Evolutionary conservation across 2,329 filamentous ascomycete genomes (phyloP).

Genomic region (Fusarium nygamai): DNA sequence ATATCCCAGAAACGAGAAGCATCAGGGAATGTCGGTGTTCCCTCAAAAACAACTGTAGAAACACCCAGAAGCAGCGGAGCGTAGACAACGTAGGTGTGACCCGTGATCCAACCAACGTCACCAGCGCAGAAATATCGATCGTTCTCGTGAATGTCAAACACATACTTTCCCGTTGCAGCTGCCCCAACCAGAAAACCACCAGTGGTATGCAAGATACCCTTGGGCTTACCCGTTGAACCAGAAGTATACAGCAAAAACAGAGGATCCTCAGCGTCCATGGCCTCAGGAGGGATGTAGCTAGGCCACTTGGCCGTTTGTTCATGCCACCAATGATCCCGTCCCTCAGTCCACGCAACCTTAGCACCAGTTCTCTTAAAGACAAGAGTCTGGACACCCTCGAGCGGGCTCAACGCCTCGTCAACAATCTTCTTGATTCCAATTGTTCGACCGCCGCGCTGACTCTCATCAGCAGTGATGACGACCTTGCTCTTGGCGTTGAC

Average conservation of each 20-base stretch:
- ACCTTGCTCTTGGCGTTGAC: slow-evolving; percentile 86
- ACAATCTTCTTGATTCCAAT: slow-evolving; percentile 97
- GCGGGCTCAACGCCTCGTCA: slow-evolving; percentile 83
- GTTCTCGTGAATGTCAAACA: slow-evolving; percentile 91
- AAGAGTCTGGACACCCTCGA: slow-evolving; percentile 83
- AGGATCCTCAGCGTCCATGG: slow-evolving; percentile 89
- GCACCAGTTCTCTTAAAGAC: slow-evolving; percentile 92
- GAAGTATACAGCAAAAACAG: slow-evolving; percentile 96
- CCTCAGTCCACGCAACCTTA: slow-evolving; percentile 84
- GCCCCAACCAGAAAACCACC: slow-evolving; percentile 89
- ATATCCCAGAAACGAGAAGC: slow-evolving; percentile 98
- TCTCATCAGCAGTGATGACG: slow-evolving; percentile 92
- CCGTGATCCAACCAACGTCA: slow-evolving; percentile 97
- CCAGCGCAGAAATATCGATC: slow-evolving; percentile 94
- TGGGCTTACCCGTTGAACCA: slow-evolving; percentile 93
- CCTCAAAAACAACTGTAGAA: slow-evolving; percentile 92
- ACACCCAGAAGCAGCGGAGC: slow-evolving; percentile 88
- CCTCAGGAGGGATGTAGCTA: slow-evolving; percentile 83
- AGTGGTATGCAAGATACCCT: slow-evolving; percentile 95
- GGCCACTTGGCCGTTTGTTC: slow-evolving; percentile 95
- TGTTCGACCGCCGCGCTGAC: slow-evolving; percentile 90
- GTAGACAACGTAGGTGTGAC: slow-evolving; percentile 95
- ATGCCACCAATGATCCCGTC: slow-evolving; percentile 93
- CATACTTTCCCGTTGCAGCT: slow-evolving; percentile 91
- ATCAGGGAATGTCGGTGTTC: slow-evolving; percentile 90